Conservation (phyloP, 1,284 basidiomycete genomes). For the Rhizoctonia solani region DNA sequence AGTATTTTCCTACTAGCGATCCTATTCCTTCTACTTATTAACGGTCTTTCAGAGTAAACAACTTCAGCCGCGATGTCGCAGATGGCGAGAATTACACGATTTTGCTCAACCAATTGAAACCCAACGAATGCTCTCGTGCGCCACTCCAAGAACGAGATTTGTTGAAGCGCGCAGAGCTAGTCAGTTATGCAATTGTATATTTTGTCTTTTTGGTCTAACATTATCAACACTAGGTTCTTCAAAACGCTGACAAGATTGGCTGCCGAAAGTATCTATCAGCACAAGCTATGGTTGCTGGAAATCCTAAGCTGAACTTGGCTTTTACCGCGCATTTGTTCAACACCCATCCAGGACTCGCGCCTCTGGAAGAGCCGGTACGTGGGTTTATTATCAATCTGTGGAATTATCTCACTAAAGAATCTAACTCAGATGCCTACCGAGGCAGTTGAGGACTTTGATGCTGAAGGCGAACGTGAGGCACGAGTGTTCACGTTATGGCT, state of each 20-base stretch:
- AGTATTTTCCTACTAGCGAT: conserved; percentile 36
- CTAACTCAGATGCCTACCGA: conserved; percentile 72
- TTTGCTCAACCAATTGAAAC: conserved; percentile 93
- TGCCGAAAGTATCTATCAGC: conserved; percentile 96
- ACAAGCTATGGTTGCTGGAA: conserved; percentile 88
- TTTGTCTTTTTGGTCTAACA: neutral
- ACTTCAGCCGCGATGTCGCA: conserved; percentile 93
- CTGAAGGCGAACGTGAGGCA: conserved; percentile 97
- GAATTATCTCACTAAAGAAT: conserved; percentile 54
- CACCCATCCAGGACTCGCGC: conserved; percentile 91
- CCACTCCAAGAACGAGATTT: conserved; percentile 88
- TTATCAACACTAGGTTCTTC: conserved; percentile 62
- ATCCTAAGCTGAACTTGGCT: conserved; percentile 97
- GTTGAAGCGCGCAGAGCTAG: conserved; percentile 47
- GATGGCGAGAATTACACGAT: conserved; percentile 98
- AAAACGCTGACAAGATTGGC: conserved; percentile 91
- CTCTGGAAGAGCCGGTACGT: conserved; percentile 75
- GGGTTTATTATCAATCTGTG: neutral
- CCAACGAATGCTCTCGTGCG: conserved; percentile 88
- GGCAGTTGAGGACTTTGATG: conserved; percentile 95
- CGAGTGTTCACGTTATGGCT: conserved; percentile 98
- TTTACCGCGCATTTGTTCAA: conserved; percentile 99
- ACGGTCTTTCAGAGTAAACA: conserved; percentile 71
- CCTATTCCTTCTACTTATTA: neutral
- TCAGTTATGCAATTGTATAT: neutral